Conservation (phyloP, 225 moss, liverwort and hornwort species). For the Sphagnum tenellum region DNA sequence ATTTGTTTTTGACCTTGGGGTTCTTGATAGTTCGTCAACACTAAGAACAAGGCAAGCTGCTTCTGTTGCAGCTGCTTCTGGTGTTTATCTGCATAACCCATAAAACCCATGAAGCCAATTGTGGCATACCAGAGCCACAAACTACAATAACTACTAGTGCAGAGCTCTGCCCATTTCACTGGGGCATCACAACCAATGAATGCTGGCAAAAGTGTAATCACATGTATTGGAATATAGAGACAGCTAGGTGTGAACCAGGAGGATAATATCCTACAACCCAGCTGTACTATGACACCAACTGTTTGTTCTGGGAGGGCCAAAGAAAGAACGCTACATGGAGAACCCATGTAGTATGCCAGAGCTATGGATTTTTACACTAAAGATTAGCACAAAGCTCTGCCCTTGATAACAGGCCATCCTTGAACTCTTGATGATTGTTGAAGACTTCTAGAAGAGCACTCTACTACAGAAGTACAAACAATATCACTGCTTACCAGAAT, state of each 20-base stretch:
- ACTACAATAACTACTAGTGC: constrained; percentile 25
- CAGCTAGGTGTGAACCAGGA: no score
- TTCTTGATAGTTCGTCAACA: constrained; percentile 55
- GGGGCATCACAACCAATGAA: no score
- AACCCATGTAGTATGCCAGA: constrained; percentile 2
- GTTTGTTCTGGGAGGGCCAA: no score
- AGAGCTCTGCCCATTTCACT: constrained; percentile 45
- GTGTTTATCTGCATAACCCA: constrained; percentile 60
- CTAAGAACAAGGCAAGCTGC: constrained; percentile 51
- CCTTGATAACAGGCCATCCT: constrained; percentile 1
- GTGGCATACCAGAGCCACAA: constrained; percentile 1
- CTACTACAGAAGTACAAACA: neutral
- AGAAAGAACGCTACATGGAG: no score
- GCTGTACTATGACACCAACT: no score
- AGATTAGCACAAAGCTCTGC: constrained; percentile 1
- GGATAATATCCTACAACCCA: neutral
- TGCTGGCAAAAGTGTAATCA: no score
- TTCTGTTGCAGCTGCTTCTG: constrained; percentile 81
- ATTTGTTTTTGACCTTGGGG: constrained; percentile 25
- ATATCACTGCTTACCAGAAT: no score
- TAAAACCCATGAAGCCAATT: neutral
- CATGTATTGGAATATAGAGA: no score
- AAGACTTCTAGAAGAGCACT: neutral
- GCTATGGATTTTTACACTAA: constrained; percentile 3
- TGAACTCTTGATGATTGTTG: neutral